A percentile compares a stretch with the other conserved stretches of the same genome.
These are phyloP conservation scores for Solanum okadae DNA, from an alignment of 257 asterid genomes.

Conservation along the genomic window DNA sequence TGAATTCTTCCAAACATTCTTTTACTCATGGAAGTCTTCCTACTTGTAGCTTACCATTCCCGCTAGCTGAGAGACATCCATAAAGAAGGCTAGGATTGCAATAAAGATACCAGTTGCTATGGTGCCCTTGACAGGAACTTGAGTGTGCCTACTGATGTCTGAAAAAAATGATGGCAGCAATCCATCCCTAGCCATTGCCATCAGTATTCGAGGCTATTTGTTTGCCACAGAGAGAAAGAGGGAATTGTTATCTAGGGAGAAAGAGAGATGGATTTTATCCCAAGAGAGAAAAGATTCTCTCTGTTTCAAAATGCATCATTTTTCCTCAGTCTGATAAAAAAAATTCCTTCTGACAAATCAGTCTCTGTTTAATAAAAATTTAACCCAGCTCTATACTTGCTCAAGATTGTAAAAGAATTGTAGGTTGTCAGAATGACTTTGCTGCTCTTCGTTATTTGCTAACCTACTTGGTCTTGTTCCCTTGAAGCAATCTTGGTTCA, in stretches of 20 bases:
- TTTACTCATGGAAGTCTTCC: neutral
- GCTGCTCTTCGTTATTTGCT: neutral
- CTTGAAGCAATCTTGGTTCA: neutral
- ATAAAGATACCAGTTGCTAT: constrained; percentile 20
- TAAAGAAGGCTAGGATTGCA: constrained; percentile 26
- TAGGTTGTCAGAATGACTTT: neutral
- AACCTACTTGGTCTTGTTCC: neutral
- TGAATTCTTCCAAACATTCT: neutral
- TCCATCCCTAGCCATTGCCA: constrained; percentile 42
- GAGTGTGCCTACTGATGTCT: constrained; percentile 24
- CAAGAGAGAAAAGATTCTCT: neutral
- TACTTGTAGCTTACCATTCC: constrained; percentile 24
- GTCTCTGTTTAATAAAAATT: neutral
- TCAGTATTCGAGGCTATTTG: constrained; percentile 28
- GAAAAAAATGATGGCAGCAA: constrained; percentile 29
- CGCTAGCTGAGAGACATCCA: constrained; percentile 33
- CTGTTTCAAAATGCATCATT: neutral
- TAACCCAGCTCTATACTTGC: neutral
- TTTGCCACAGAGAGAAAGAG: neutral
- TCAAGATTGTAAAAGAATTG: neutral
- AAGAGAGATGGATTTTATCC: neutral
- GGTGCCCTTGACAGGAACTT: constrained; percentile 33
- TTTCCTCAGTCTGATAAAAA: neutral
- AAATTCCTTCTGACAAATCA: neutral
- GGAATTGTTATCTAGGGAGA: neutral